Evolutionary conservation across 768 basidiomycete genomes (phyloP).

Genomic region (Gyrodon lividus): DNA sequence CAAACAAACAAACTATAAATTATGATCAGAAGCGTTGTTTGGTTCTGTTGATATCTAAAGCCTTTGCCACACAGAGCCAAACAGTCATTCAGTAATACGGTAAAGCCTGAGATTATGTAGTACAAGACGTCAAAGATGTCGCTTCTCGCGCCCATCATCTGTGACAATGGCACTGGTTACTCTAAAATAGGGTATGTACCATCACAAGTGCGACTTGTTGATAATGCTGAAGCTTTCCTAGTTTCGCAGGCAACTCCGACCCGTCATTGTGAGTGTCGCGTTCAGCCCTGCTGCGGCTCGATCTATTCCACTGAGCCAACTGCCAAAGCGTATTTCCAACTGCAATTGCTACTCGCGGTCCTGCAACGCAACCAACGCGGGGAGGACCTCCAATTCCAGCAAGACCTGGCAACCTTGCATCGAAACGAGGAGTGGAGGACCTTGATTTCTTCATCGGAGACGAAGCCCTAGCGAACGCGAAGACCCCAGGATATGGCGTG

Average conservation of each 20-base stretch:
- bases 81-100: constrained; percentile 13
- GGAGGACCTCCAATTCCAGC: constrained; percentile 76
- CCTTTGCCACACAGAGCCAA: constrained; percentile 23
- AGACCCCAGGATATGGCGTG: constrained; percentile 90
- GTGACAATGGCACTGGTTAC: constrained; percentile 96
- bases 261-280: constrained; percentile 81
- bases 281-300: constrained; percentile 1
- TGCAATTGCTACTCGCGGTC: constrained; percentile 86
- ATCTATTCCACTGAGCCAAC: constrained; percentile 5
- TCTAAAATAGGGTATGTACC: constrained; percentile 89
- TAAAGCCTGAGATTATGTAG: constrained; percentile 3
- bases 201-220: background rate
- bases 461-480: constrained; percentile 93
- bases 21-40: constrained; percentile 28
- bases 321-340: constrained; percentile 87
- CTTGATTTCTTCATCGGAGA: constrained; percentile 99
- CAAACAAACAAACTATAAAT: too few relatives aligned
- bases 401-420: constrained; percentile 90
- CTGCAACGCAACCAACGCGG: constrained; percentile 54
- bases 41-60: constrained; percentile 23
- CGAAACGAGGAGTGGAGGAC: constrained; percentile 97
- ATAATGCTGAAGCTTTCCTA: constrained; percentile 32
- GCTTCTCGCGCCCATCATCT: constrained; percentile 88
- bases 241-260: constrained; percentile 98
- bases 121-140: constrained; percentile 54